Conservation (phyloP, 1,284 basidiomycete species). For the Ganoderma lucidum region DNA sequence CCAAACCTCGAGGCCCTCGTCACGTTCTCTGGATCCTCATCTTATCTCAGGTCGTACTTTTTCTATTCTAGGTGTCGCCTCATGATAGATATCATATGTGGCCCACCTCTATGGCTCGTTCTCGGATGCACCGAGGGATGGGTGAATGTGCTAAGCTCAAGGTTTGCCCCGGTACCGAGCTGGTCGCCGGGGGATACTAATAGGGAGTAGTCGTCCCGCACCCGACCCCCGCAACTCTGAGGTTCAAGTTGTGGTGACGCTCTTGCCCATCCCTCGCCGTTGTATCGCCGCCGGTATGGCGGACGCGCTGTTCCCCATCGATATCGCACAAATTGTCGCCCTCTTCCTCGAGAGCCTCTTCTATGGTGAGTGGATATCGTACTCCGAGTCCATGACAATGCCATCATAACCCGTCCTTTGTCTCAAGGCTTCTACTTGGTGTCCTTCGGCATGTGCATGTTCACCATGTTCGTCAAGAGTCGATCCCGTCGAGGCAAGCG, state of each 20-base stretch:
- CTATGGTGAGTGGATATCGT: background rate
- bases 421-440: background rate
- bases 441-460: constrained; percentile 6
- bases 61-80: background rate
- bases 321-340: background rate
- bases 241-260: background rate
- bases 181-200: background rate
- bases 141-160: background rate
- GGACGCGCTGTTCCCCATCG: background rate
- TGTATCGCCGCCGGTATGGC: background rate
- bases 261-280: background rate
- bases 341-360: constrained; percentile 8
- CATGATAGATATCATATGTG: background rate
- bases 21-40: background rate
- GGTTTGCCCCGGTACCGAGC: background rate
- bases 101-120: background rate
- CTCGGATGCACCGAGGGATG: background rate
- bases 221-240: background rate
- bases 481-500: background rate
- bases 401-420: background rate
- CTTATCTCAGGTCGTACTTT: background rate
- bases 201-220: background rate
- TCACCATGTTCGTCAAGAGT: background rate
- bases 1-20: background rate
- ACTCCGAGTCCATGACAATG: no score